Evolutionary conservation across 2,329 filamentous ascomycete species (phyloP).

Genomic region (Amylocarpus encephaloides): DNA sequence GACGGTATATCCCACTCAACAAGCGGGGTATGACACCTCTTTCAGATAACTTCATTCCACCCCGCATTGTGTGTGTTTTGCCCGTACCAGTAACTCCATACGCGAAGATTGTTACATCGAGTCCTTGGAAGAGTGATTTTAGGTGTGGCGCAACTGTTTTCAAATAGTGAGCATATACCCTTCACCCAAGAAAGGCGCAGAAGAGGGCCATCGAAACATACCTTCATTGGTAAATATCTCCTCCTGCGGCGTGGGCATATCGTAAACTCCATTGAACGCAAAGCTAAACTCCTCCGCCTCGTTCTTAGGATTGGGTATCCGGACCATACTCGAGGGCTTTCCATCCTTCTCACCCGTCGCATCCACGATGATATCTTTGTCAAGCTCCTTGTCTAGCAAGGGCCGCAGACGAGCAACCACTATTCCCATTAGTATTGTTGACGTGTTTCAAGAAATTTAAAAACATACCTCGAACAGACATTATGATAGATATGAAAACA

Average conservation of each 20-base stretch:
- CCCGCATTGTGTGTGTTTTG: constrained; percentile 95
- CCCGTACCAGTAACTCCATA: constrained; percentile 92
- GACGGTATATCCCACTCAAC: constrained; percentile 77
- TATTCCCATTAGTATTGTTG: constrained; percentile 46
- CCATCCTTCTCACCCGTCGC: constrained; percentile 57
- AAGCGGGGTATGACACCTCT: constrained; percentile 82
- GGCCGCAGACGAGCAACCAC: constrained; percentile 90
- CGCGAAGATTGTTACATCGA: constrained; percentile 84
- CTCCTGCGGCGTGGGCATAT: constrained; percentile 72
- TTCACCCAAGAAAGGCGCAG: no score
- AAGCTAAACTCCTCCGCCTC: constrained; percentile 87
- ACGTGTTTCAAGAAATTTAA: neutral
- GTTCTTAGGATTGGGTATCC: constrained; percentile 92
- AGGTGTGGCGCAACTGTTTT: constrained; percentile 73
- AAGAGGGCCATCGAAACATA: neutral
- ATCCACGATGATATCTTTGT: constrained; percentile 79
- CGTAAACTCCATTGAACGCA: constrained; percentile 90
- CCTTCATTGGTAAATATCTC: constrained; percentile 81
- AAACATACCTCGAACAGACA: constrained; percentile 26
- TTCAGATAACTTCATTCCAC: constrained; percentile 78
- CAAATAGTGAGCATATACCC: constrained; percentile 6
- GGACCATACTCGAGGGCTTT: constrained; percentile 62
- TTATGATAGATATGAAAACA: constrained; percentile 11
- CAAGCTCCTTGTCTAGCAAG: constrained; percentile 75
- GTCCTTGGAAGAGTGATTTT: constrained; percentile 85